Evolutionary conservation across 2,329 filamentous ascomycete species (phyloP).

Genomic region (Microdochium paspali): DNA sequence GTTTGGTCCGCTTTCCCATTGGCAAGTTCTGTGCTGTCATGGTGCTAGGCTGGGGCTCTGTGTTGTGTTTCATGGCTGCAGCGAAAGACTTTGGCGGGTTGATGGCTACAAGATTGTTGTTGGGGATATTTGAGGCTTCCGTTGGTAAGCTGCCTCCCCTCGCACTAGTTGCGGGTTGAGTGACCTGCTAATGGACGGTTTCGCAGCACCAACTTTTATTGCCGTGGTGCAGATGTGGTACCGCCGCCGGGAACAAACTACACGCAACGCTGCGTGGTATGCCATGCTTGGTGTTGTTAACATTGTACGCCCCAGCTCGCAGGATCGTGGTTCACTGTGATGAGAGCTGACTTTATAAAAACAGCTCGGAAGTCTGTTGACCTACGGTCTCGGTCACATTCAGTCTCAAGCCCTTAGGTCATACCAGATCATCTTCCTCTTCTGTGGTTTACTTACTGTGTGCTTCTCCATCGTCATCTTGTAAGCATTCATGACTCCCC

Average conservation of each 20-base stretch:
- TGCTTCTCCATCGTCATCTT: constrained; percentile 37
- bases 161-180: too few species aligned
- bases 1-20: constrained; percentile 51
- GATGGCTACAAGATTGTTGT: constrained; percentile 42
- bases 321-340: too few species aligned
- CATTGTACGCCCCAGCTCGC: constrained; percentile 31
- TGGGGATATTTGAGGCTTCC: constrained; percentile 42
- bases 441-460: constrained; percentile 52
- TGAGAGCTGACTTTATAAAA: too few species aligned
- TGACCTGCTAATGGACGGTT: constrained; percentile 13
- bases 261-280: constrained; percentile 50
- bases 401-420: constrained; percentile 16
- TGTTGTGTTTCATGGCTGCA: constrained; percentile 40
- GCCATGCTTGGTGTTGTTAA: constrained; percentile 49
- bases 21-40: constrained; percentile 24
- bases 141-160: too few species aligned
- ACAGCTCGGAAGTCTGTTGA: constrained; percentile 19
- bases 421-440: constrained; percentile 47
- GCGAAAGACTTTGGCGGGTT: constrained; percentile 37
- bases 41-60: constrained; percentile 40
- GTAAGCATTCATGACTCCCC: too few species aligned
- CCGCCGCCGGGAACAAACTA: constrained; percentile 46
- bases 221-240: constrained; percentile 52
- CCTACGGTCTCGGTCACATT: constrained; percentile 49
- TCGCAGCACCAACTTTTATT: constrained; percentile 43